Base-by-base conservation (phyloP, 2,329 filamentous ascomycete species). In the Zalaria sp. region DNA sequence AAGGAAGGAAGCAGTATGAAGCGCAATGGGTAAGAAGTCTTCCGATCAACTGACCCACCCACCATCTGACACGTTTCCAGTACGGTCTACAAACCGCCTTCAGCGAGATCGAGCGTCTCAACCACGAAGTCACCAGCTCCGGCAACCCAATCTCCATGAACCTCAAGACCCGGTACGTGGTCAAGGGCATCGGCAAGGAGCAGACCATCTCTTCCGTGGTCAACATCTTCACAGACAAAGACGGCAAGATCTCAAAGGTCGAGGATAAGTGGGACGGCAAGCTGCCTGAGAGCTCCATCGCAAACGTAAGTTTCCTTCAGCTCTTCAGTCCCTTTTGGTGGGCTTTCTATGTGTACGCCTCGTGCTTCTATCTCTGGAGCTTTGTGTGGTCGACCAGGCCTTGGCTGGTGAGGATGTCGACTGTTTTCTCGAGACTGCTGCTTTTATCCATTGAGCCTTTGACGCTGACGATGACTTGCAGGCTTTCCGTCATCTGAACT, bases 101-200 rank as follows among this genome's bases (percentile, higher is more conserved):
- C 55, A 64, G 60, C 36, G 66, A 73, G 38, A 79, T 79, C 49
- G 62, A 72, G 53, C 68, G 73, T 26, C 61, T 74, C 37, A 59
- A 64, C 31, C 69, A 77, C 53, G 55, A 63, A 34, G 74, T 81
- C 7, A 72, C 60, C 1, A 66, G 63, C 10, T 56, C 62, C 0
- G 74, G 75, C 1, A 78, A 80, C 48, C 76, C 77, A 1, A 78
- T 81, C 34, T 57, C 66, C 44, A 58, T 81, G 51, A 64, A 75
- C 36, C 38, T 75, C 46, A 69, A 67, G 53, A 71, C 65, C 1
- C 56, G 63, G 40, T 76, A 75, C 54, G 64, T 65, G 4, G 57
- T 75, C 44, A 75, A 74, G 57, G 70, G 69, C 0, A 57, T 75
- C 35, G 60, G 61, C 0, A 69, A 62, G 47, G 70, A 73, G 53